Evolutionary conservation across 768 basidiomycete genomes (phyloP).

Genomic region (Tephrocybe sp.): DNA sequence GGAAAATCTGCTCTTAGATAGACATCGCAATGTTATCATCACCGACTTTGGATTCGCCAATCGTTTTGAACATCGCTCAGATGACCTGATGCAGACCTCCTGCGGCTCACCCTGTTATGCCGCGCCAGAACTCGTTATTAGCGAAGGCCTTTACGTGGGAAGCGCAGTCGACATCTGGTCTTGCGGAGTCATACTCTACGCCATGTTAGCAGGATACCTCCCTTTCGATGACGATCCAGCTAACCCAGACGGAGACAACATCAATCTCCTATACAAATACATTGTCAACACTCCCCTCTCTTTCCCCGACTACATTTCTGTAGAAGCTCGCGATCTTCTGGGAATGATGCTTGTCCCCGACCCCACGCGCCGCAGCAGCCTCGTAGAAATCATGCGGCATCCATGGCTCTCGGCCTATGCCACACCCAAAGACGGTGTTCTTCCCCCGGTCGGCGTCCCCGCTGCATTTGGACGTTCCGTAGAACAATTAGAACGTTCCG

Average conservation of each 20-base stretch:
- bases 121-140: conserved; percentile 96
- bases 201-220: conserved; percentile 96
- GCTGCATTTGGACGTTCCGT: conserved; percentile 65
- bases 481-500: conserved; percentile 73
- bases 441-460: conserved; percentile 24
- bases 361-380: conserved; percentile 73
- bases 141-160: conserved; percentile 95
- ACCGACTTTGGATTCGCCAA: conserved; percentile 99
- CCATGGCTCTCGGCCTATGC: conserved; percentile 76
- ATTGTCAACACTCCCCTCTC: conserved; percentile 96
- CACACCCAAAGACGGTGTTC: conserved; percentile 23
- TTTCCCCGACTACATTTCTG: conserved; percentile 94
- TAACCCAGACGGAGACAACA: conserved; percentile 99
- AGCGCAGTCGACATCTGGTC: conserved; percentile 98
- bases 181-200: conserved; percentile 94
- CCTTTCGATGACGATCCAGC: conserved; percentile 99
- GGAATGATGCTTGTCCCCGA: conserved; percentile 94
- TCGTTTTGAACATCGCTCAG: conserved; percentile 86
- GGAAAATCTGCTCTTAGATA: conserved; percentile 95
- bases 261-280: conserved; percentile 97
- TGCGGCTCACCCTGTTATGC: conserved; percentile 98
- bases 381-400: conserved; percentile 81
- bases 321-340: conserved; percentile 79
- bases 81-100: conserved; percentile 98
- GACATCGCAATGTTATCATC: conserved; percentile 97